Conservation (phyloP, 2,329 filamentous ascomycete species). For the Achaetomium macrosporum region DNA sequence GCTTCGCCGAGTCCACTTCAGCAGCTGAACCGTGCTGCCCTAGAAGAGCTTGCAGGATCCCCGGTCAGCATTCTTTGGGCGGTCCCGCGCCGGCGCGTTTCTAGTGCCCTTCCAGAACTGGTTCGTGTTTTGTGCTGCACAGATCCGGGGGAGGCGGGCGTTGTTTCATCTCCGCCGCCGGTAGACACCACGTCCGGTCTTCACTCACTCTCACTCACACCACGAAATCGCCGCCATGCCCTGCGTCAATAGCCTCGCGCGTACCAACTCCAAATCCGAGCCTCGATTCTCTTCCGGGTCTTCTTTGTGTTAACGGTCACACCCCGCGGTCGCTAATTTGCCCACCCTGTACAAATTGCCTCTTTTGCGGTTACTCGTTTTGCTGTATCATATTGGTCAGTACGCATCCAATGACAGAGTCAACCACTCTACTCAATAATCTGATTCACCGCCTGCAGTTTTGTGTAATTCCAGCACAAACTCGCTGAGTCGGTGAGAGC, state of each 20-base stretch:
- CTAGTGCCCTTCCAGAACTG: constrained; percentile 9
- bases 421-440: constrained; percentile 9
- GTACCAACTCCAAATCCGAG: constrained; percentile 21
- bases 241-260: constrained; percentile 17
- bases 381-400: constrained; percentile 41
- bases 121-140: constrained; percentile 7
- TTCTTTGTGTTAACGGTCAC: constrained; percentile 21
- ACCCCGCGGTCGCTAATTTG: constrained; percentile 13
- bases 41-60: constrained; percentile 13
- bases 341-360: constrained; percentile 27
- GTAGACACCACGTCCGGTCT: constrained; percentile 3
- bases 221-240: constrained; percentile 25
- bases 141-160: constrained; percentile 9
- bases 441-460: constrained; percentile 19
- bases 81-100: neutral
- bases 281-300: constrained; percentile 22
- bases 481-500: neutral
- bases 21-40: neutral
- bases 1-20: constrained; percentile 4
- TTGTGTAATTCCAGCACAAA: constrained; percentile 21
- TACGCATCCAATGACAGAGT: constrained; percentile 28
- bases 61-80: constrained; percentile 13
- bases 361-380: constrained; percentile 26
- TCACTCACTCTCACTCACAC: constrained; percentile 3
- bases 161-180: constrained; percentile 9